These are phyloP conservation scores for Microascus cirrosus DNA, from an alignment of 2,329 filamentous ascomycete genomes.

Conservation along the genomic window DNA sequence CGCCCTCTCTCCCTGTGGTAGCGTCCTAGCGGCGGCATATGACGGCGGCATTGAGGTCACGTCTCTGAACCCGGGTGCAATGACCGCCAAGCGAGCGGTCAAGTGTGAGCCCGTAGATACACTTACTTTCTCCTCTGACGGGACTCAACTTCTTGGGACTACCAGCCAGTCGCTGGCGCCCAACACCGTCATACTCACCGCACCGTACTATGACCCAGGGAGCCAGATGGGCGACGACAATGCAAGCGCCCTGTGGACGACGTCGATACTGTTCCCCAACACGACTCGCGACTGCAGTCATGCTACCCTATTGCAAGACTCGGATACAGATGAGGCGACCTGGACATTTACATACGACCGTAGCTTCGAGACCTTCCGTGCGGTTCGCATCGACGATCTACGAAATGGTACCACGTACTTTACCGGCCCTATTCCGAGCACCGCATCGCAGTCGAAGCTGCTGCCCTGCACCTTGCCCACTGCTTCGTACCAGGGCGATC, in stretches of 20 bases:
- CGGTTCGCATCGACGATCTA: slow-evolving; percentile 63
- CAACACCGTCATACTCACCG: slow-evolving; percentile 65
- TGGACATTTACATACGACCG: slow-evolving; percentile 74
- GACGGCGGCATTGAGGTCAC: slow-evolving; percentile 83
- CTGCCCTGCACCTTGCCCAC: slow-evolving; percentile 59
- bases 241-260: slow-evolving; percentile 71
- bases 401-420: slow-evolving; percentile 72
- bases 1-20: slow-evolving; percentile 68
- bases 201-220: slow-evolving; percentile 67
- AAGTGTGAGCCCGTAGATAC: slow-evolving; percentile 69
- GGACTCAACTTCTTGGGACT: slow-evolving; percentile 67
- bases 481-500: slow-evolving; percentile 56
- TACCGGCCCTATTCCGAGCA: slow-evolving; percentile 51
- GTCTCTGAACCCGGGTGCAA: slow-evolving; percentile 53
- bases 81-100: slow-evolving; percentile 62
- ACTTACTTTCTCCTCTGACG: slow-evolving; percentile 65
- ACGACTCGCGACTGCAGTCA: slow-evolving; percentile 71
- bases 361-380: slow-evolving; percentile 66
- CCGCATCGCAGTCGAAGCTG: slow-evolving; percentile 42
- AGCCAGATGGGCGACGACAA: slow-evolving; percentile 54
- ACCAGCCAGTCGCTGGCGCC: slow-evolving; percentile 53
- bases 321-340: slow-evolving; percentile 50
- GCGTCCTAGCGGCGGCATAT: slow-evolving; percentile 75
- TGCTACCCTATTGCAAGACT: slow-evolving; percentile 56
- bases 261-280: slow-evolving; percentile 74